Percentiles rank a stretch among this genome's conserved stretches.
Conservation (phyloP, 768 basidiomycete genomes). For the Chlorophyllum brunneum region DNA sequence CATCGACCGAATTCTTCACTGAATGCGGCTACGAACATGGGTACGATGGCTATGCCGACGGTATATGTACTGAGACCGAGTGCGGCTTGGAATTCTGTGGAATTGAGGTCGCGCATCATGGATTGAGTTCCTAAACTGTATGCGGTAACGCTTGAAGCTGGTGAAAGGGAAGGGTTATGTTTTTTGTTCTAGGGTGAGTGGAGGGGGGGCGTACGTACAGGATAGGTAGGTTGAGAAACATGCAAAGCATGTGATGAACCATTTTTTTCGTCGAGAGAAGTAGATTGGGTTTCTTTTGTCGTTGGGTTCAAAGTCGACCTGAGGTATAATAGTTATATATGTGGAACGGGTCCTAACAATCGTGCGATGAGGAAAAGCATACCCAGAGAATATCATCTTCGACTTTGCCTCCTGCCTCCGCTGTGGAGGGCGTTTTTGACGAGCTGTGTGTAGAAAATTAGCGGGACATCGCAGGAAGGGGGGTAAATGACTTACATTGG, state of each 20-base stretch:
- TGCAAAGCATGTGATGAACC: slow-evolving; percentile 29
- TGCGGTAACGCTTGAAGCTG: slow-evolving; percentile 46
- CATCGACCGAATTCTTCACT: slow-evolving; percentile 68
- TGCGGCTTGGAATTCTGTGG: slow-evolving; percentile 39
- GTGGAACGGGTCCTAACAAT: too few species aligned
- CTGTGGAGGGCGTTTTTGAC: background rate
- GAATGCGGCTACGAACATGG: slow-evolving; percentile 61
- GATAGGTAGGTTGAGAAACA: slow-evolving; percentile 39
- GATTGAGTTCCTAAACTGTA: slow-evolving; percentile 53
- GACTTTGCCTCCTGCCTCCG: background rate
- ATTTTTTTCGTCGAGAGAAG: slow-evolving; percentile 21
- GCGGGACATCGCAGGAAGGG: too few species aligned
- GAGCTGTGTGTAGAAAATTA: too few species aligned
- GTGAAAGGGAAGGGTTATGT: background rate
- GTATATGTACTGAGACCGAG: slow-evolving; percentile 50
- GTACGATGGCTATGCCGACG: slow-evolving; percentile 57
- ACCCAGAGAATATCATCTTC: background rate
- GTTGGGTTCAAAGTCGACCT: slow-evolving; percentile 14
- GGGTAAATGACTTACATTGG: too few species aligned
- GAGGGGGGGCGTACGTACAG: slow-evolving; percentile 21
- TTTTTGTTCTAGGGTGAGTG: background rate
- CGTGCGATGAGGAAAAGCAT: too few species aligned
- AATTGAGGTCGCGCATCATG: slow-evolving; percentile 48
- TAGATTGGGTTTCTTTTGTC: slow-evolving; percentile 17
- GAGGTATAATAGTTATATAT: too few species aligned